Percentiles rank a stretch among this genome's conserved stretches.
phyloP scores from a whole-genome alignment of 2,329 filamentous ascomycete species.

The Cercospora janseana region DNA sequence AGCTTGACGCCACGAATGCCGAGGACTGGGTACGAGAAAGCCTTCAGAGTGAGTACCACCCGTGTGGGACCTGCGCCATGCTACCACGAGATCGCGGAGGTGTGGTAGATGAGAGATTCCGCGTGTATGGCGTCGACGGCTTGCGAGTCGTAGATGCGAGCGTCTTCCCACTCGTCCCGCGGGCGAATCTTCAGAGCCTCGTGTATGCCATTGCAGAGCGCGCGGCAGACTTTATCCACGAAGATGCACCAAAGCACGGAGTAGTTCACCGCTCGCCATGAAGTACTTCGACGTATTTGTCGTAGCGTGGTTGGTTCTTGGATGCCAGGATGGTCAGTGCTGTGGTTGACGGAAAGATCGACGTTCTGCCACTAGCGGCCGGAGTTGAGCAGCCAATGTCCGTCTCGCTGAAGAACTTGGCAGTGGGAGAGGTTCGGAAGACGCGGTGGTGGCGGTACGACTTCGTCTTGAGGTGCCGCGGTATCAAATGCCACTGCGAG shows the following conservation, averaged over 20 bases:
- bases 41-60: conserved; percentile 19
- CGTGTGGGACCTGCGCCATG: conserved; percentile 22
- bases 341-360: conserved; percentile 12
- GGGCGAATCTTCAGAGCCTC: conserved; percentile 25
- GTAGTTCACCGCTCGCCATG: not conserved
- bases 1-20: conserved; percentile 10
- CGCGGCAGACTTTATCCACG: conserved; percentile 19
- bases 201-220: conserved; percentile 29
- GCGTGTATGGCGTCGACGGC: conserved; percentile 22
- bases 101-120: conserved; percentile 26
- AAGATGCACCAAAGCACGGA: conserved; percentile 10
- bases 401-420: not conserved
- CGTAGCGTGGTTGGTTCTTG: conserved; percentile 13
- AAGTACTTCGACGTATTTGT: not conserved
- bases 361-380: conserved; percentile 12
- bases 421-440: not conserved
- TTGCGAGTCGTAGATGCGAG: conserved; percentile 30
- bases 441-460: not conserved
- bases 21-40: conserved; percentile 17
- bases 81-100: conserved; percentile 20
- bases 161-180: conserved; percentile 22
- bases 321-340: conserved; percentile 9
- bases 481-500: too few relatives aligned
- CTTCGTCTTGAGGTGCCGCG: too few relatives aligned
- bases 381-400: conserved; percentile 8